Percentiles rank a stretch among this genome's conserved stretches.
These are phyloP conservation scores for Cytidiella melzeri DNA, from an alignment of 768 basidiomycete genomes.

Conservation along the genomic window DNA sequence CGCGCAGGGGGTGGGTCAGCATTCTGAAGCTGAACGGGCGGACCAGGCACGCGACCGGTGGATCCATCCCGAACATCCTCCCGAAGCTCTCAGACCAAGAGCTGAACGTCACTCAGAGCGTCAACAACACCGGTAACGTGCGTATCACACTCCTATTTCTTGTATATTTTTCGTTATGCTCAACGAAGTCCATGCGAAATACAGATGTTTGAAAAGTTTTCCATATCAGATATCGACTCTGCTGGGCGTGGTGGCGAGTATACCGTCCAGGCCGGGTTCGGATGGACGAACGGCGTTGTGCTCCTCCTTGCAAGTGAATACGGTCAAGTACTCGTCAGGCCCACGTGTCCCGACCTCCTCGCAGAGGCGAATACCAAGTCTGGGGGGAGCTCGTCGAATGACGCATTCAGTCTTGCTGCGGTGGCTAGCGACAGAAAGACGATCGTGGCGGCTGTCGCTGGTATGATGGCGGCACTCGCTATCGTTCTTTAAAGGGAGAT, in stretches of 20 bases:
- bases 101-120: slow-evolving; percentile 62
- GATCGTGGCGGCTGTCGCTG: no score
- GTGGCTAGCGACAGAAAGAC: neutral
- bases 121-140: slow-evolving; percentile 69
- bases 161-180: neutral
- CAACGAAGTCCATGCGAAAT: neutral
- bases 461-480: no score
- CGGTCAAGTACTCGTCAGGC: slow-evolving; percentile 52
- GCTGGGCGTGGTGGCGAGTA: slow-evolving; percentile 85
- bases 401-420: neutral
- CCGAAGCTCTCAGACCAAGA: slow-evolving; percentile 63
- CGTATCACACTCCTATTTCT: slow-evolving; percentile 23
- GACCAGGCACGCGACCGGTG: slow-evolving; percentile 81
- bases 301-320: slow-evolving; percentile 71
- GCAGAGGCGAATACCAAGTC: neutral
- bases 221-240: slow-evolving; percentile 67
- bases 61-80: slow-evolving; percentile 66
- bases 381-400: neutral
- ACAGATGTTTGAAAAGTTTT: slow-evolving; percentile 93
- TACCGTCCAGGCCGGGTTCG: slow-evolving; percentile 82
- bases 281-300: slow-evolving; percentile 83
- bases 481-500: no score
- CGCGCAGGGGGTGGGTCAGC: no score
- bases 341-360: slow-evolving; percentile 51
- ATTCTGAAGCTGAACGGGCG: no score